Percentiles rank a stretch among this genome's conserved stretches.
phyloP scores from a whole-genome alignment of 116 monocot species.

The Posidonia oceanica region DNA sequence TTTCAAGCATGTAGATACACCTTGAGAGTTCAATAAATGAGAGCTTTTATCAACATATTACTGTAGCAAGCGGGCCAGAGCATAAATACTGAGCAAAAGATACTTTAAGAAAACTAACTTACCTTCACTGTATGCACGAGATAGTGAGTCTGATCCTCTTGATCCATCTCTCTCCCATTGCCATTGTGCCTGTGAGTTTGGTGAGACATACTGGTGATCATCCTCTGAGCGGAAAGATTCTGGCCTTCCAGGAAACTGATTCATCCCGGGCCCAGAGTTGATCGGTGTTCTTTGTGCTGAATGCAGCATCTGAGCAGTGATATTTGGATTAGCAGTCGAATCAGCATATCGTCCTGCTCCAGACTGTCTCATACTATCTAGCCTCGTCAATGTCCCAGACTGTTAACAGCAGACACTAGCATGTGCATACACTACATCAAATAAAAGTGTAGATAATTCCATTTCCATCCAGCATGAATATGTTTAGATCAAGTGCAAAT shows the following conservation, averaged over 20 bases:
- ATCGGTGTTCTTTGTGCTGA: slow-evolving; percentile 41
- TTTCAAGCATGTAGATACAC: too few species aligned
- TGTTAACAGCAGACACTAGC: not conserved
- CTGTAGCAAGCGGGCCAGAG: too few species aligned
- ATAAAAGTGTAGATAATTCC: too few species aligned
- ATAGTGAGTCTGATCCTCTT: slow-evolving; percentile 29
- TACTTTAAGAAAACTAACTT: slow-evolving; percentile 1
- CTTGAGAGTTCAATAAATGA: too few species aligned
- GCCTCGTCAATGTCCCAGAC: not conserved
- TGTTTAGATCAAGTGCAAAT: too few species aligned
- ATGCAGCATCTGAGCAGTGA: slow-evolving; percentile 53
- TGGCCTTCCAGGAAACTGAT: slow-evolving; percentile 25
- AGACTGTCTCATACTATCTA: slow-evolving; percentile 13
- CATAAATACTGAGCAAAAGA: too few species aligned
- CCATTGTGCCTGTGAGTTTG: slow-evolving; percentile 42
- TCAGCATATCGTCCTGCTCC: slow-evolving; percentile 50
- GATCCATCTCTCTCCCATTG: slow-evolving; percentile 46
- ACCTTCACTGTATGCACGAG: slow-evolving; percentile 47
- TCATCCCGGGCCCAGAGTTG: slow-evolving; percentile 21
- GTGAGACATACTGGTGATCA: slow-evolving; percentile 34
- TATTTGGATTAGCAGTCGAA: slow-evolving; percentile 34
- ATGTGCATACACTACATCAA: too few species aligned
- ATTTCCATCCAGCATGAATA: too few species aligned
- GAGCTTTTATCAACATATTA: too few species aligned
- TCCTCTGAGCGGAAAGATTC: slow-evolving; percentile 26